Conservation (phyloP, 2,329 filamentous ascomycete genomes). For the Penicillium sp. region DNA sequence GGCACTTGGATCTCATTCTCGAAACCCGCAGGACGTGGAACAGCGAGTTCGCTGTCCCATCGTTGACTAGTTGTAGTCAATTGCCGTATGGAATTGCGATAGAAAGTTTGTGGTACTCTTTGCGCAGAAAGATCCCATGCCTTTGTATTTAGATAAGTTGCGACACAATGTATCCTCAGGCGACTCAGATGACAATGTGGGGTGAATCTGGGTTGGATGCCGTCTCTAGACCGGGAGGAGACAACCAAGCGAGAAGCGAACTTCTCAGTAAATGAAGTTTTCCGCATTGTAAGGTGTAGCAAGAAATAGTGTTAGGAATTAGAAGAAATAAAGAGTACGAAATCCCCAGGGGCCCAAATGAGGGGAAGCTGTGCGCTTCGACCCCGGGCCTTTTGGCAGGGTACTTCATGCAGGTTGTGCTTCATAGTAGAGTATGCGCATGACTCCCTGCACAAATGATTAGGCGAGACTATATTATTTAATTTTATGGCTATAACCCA, state of each 20-base stretch:
- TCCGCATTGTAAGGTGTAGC: constrained; percentile 22
- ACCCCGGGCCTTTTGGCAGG: constrained; percentile 11
- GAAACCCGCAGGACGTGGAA: neutral
- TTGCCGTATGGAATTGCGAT: neutral
- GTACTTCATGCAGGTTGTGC: constrained; percentile 15
- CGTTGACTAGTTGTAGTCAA: constrained; percentile 3
- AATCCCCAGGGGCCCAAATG: constrained; percentile 10
- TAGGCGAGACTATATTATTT: neutral
- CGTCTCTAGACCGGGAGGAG: constrained; percentile 23
- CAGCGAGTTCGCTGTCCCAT: neutral
- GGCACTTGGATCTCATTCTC: neutral
- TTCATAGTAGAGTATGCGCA: constrained; percentile 2
- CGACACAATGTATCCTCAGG: constrained; percentile 3
- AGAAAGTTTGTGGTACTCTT: neutral
- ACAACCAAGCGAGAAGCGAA: constrained; percentile 28
- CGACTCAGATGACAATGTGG: neutral
- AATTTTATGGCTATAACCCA: neutral
- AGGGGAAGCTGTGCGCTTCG: constrained; percentile 17
- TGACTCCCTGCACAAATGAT: neutral
- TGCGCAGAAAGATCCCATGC: neutral
- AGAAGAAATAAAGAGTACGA: neutral
- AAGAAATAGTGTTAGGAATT: neutral
- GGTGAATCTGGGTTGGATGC: constrained; percentile 3
- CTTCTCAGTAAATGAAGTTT: constrained; percentile 27
- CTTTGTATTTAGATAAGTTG: neutral